Percentiles rank a stretch among this genome's conserved stretches.
Evolutionary conservation across 306 rosid species (phyloP).

Genomic region (Neltuma alba): DNA sequence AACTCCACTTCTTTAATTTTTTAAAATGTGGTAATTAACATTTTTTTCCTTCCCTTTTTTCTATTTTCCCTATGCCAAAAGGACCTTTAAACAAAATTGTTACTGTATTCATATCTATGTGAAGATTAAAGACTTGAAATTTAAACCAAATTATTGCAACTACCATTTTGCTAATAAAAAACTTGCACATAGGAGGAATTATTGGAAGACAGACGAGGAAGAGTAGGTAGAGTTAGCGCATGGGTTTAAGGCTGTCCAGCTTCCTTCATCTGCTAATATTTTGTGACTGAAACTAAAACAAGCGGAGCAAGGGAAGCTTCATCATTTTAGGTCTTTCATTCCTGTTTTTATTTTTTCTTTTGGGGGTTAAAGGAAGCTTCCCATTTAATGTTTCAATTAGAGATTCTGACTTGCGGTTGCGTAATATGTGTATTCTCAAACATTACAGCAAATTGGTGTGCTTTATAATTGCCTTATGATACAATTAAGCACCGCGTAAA

Average conservation of each 20-base stretch:
- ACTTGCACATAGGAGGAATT: background rate
- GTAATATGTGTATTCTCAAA: background rate
- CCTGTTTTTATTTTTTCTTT: background rate
- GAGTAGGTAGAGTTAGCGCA: background rate
- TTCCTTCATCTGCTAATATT: background rate
- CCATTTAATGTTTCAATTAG: background rate
- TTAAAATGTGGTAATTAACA: too few relatives aligned
- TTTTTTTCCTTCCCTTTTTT: too few relatives aligned
- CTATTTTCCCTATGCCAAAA: too few relatives aligned
- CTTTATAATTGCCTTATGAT: background rate
- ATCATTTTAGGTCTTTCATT: background rate
- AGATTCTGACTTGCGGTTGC: background rate
- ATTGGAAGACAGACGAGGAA: background rate
- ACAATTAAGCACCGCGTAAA: background rate
- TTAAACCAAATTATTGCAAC: background rate
- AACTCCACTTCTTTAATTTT: too few relatives aligned
- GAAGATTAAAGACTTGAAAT: background rate
- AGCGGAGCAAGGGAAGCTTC: constrained; percentile 30
- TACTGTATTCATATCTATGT: too few relatives aligned
- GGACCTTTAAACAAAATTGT: too few relatives aligned
- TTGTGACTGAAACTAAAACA: background rate
- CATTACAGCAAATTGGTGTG: background rate
- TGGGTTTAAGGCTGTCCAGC: background rate
- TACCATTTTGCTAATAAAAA: background rate
- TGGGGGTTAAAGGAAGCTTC: background rate